phyloP scores from a whole-genome alignment of 129 eudicot genomes.

The Tagetes erecta region DNA sequence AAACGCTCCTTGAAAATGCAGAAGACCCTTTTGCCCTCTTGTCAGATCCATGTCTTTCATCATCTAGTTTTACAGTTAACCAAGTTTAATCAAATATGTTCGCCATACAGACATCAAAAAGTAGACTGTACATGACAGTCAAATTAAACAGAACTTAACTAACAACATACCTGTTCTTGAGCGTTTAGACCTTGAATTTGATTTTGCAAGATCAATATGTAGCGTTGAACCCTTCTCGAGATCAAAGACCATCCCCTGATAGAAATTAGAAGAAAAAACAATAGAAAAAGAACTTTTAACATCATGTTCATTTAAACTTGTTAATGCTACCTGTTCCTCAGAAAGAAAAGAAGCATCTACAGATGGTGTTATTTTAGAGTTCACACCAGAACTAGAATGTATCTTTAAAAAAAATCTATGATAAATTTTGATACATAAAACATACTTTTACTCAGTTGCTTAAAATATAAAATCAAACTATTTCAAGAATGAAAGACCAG shows the following conservation, averaged over 20 bases:
- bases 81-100: constrained; percentile 11
- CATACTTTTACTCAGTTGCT: background rate
- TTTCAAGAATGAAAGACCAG: background rate
- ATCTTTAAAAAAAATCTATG: background rate
- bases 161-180: constrained; percentile 62
- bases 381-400: constrained; percentile 7
- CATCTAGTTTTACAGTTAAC: constrained; percentile 50
- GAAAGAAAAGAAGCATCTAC: background rate
- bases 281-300: background rate
- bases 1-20: constrained; percentile 46
- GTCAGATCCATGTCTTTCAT: constrained; percentile 65
- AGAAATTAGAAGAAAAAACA: constrained; percentile 18
- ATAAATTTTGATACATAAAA: background rate
- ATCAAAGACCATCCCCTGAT: constrained; percentile 88
- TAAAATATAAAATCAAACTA: background rate
- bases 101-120: background rate
- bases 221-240: constrained; percentile 88
- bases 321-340: background rate
- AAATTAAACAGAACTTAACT: background rate
- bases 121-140: background rate
- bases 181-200: constrained; percentile 95
- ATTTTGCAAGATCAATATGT: constrained; percentile 85
- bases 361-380: background rate
- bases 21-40: constrained; percentile 73
- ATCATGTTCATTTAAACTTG: background rate